These are phyloP conservation scores for Kodamaea plutei DNA, from an alignment of 1,139 yeast genomes.

Conservation along the genomic window DNA sequence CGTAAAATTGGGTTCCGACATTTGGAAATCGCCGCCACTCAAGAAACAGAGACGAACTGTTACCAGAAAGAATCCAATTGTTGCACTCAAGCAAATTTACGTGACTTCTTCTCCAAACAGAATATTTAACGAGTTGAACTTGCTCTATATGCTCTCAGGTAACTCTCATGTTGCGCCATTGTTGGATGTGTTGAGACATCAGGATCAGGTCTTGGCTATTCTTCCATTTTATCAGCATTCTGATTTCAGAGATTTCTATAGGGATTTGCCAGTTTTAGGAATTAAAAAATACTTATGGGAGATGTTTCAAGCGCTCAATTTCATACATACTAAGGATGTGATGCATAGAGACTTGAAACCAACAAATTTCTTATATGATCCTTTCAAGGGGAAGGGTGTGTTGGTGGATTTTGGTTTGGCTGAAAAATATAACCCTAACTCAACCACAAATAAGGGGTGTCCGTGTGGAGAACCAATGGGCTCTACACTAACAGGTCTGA, in stretches of 20 bases:
- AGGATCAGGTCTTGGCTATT: conserved; percentile 91
- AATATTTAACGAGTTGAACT: conserved; percentile 78
- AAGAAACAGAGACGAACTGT: conserved; percentile 18
- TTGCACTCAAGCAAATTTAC: conserved; percentile 89
- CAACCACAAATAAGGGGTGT: conserved; percentile 18
- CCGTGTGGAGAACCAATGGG: conserved; percentile 12
- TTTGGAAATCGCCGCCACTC: conserved; percentile 47
- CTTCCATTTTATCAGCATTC: conserved; percentile 89
- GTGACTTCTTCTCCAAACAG: conserved; percentile 94
- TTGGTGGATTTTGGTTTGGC: conserved; percentile 93
- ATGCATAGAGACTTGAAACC: conserved; percentile 92
- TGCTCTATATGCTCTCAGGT: conserved; percentile 65
- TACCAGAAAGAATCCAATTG: conserved; percentile 48
- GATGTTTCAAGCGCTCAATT: conserved; percentile 68
- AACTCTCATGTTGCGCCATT: conserved; percentile 81
- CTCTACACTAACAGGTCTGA: conserved; percentile 20
- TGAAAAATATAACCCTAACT: conserved; percentile 37
- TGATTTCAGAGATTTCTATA: conserved; percentile 82
- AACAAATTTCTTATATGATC: conserved; percentile 80
- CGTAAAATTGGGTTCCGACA: conserved; percentile 34
- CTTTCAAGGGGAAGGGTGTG: conserved; percentile 72
- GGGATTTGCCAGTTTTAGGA: conserved; percentile 75
- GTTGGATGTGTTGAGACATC: conserved; percentile 78
- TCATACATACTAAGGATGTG: conserved; percentile 70
- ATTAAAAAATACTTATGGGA: conserved; percentile 79